Conservation (phyloP, 495 filamentous ascomycete species). For the Aspergillus avenaceus region DNA sequence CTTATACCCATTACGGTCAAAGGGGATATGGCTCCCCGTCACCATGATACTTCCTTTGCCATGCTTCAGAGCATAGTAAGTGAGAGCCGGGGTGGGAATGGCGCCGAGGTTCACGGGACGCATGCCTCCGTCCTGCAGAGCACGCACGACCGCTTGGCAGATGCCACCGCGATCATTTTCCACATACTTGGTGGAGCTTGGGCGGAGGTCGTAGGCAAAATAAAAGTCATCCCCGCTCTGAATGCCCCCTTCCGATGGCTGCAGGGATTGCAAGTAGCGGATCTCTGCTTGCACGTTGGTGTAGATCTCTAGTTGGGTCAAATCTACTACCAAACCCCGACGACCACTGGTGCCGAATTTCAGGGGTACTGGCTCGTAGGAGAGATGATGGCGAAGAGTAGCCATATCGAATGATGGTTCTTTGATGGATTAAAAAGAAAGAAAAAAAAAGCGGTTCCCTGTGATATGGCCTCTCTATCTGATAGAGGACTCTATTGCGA, state of each 20-base stretch:
- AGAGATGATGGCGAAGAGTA: conserved; percentile 8
- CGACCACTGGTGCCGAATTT: conserved; percentile 29
- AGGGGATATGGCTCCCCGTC: conserved; percentile 28
- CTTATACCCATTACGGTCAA: conserved; percentile 31
- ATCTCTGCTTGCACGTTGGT: conserved; percentile 24
- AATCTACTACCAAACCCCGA: conserved; percentile 19
- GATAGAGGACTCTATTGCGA: no score
- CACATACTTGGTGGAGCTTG: conserved; percentile 24
- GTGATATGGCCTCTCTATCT: no score
- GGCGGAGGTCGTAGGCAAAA: conserved; percentile 24
- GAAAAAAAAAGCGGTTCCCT: no score
- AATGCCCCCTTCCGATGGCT: conserved; percentile 18
- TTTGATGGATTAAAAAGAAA: no score
- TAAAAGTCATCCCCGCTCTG: conserved; percentile 25
- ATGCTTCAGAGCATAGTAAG: conserved; percentile 15
- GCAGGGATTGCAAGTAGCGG: conserved; percentile 21
- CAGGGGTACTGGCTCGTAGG: conserved; percentile 20
- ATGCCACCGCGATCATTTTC: conserved; percentile 22
- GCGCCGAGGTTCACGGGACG: conserved; percentile 22
- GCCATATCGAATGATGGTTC: no score
- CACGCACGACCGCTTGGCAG: conserved; percentile 22
- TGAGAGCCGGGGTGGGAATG: conserved; percentile 27
- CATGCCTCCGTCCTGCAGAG: conserved; percentile 22
- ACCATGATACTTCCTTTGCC: conserved; percentile 31
- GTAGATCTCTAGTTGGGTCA: conserved; percentile 28